A percentile compares a stretch with the other conserved stretches of the same genome.
Conservation (phyloP, 441 rosid genomes). For the Eruca vesicaria region DNA sequence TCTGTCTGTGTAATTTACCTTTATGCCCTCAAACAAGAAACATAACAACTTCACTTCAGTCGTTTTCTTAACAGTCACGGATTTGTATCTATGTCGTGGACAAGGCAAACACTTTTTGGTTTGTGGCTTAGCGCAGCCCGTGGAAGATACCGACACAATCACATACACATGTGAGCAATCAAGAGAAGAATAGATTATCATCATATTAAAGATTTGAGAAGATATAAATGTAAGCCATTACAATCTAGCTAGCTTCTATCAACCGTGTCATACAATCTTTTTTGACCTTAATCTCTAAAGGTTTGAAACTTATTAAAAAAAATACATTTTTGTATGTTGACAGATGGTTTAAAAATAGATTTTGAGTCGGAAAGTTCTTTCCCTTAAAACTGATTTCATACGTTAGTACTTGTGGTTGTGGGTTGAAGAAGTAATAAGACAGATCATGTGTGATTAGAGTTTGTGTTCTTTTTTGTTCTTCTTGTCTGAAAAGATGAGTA, state of each 20-base stretch:
- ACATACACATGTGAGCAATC: not conserved
- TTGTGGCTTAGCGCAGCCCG: conserved; percentile 23
- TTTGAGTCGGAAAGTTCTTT: not conserved
- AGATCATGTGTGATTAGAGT: conserved; percentile 6
- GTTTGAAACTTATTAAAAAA: not conserved
- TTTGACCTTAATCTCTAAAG: not conserved
- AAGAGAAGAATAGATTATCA: not conserved
- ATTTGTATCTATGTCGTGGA: not conserved
- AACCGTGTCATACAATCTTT: not conserved
- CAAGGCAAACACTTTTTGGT: not conserved
- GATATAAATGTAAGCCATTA: not conserved
- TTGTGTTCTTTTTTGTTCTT: not conserved
- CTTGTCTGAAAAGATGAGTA: conserved; percentile 19
- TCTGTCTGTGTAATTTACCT: not conserved
- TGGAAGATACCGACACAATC: not conserved
- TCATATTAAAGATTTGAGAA: not conserved
- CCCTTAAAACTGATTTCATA: not conserved
- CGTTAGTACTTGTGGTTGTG: not conserved
- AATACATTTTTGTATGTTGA: not conserved
- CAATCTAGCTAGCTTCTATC: not conserved
- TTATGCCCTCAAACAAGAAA: conserved; percentile 6
- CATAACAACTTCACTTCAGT: conserved; percentile 7
- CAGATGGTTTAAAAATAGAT: not conserved
- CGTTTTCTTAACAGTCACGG: conserved; percentile 6
- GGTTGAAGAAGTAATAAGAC: conserved; percentile 2